These are phyloP conservation scores for Sophora flavescens DNA, from an alignment of 306 rosid genomes.

Conservation along the genomic window DNA sequence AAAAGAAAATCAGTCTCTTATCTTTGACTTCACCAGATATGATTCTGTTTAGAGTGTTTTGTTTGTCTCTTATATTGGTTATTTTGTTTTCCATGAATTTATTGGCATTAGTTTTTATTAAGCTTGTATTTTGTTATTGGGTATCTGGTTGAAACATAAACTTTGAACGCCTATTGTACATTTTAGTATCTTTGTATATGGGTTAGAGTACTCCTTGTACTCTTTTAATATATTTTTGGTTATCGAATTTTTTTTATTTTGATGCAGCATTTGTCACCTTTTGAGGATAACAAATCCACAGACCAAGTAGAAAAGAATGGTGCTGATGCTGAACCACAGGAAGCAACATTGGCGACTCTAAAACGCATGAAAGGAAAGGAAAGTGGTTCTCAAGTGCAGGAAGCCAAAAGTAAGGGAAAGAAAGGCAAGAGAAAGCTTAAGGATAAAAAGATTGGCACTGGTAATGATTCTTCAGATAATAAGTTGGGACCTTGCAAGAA, in stretches of 20 bases:
- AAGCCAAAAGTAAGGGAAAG: slow-evolving; percentile 60
- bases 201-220: no score
- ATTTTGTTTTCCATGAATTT: slow-evolving; percentile 33
- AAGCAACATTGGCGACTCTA: slow-evolving; percentile 74
- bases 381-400: slow-evolving; percentile 51
- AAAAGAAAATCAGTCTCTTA: slow-evolving; percentile 33
- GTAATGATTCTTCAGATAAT: slow-evolving; percentile 46
- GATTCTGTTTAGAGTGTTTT: slow-evolving; percentile 18
- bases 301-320: slow-evolving; percentile 58
- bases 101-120: slow-evolving; percentile 24
- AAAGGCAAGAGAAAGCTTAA: slow-evolving; percentile 62
- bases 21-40: neutral
- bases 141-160: no score
- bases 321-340: slow-evolving; percentile 50
- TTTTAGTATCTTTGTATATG: no score
- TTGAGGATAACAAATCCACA: slow-evolving; percentile 55
- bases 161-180: no score
- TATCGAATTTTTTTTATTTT: slow-evolving; percentile 10
- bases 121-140: slow-evolving; percentile 49
- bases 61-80: neutral
- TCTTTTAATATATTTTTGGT: no score
- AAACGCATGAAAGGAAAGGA: slow-evolving; percentile 45
- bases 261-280: slow-evolving; percentile 65
- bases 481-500: slow-evolving; percentile 51
- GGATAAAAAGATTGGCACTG: slow-evolving; percentile 55